Evolutionary conservation across 768 basidiomycete species (phyloP).

Genomic region (Cubamyces lactineus): DNA sequence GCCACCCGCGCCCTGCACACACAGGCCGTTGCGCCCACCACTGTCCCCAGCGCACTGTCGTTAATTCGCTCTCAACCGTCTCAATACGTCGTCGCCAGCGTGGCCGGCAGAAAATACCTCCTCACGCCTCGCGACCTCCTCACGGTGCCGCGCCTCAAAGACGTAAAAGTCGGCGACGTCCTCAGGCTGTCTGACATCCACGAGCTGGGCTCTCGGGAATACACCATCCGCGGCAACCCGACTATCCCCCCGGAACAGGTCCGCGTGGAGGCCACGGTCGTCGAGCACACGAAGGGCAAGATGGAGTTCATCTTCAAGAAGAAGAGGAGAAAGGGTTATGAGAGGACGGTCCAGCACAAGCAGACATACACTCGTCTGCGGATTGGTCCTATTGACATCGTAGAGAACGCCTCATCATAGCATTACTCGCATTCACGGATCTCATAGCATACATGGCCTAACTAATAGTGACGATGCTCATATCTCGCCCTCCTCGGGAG

Average conservation of each 20-base stretch:
- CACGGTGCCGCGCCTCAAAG: slow-evolving; percentile 89
- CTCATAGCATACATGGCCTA: slow-evolving; percentile 14
- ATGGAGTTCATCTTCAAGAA: slow-evolving; percentile 95
- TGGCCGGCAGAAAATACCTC: slow-evolving; percentile 88
- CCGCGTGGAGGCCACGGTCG: slow-evolving; percentile 83
- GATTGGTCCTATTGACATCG: slow-evolving; percentile 77
- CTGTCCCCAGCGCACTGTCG: slow-evolving; percentile 66
- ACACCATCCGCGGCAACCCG: slow-evolving; percentile 83
- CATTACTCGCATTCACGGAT: slow-evolving; percentile 25
- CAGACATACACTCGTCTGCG: slow-evolving; percentile 95
- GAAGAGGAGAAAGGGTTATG: slow-evolving; percentile 98
- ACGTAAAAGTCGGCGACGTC: slow-evolving; percentile 83
- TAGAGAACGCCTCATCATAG: slow-evolving; percentile 37
- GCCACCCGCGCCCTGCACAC: slow-evolving; percentile 39
- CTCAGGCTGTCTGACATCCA: slow-evolving; percentile 84
- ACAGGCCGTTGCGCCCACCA: slow-evolving; percentile 36
- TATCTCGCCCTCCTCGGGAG: slow-evolving; percentile 89
- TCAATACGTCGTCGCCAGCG: slow-evolving; percentile 87
- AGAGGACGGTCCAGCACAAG: slow-evolving; percentile 91
- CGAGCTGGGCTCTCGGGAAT: slow-evolving; percentile 95
- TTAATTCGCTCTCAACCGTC: slow-evolving; percentile 90
- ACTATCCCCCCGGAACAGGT: slow-evolving; percentile 67
- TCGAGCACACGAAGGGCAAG: slow-evolving; percentile 95
- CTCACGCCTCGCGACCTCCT: slow-evolving; percentile 89
- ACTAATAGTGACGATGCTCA: slow-evolving; percentile 37